Evolutionary conservation across 2,329 filamentous ascomycete genomes (phyloP).

Genomic region (Pyricularia sp.): DNA sequence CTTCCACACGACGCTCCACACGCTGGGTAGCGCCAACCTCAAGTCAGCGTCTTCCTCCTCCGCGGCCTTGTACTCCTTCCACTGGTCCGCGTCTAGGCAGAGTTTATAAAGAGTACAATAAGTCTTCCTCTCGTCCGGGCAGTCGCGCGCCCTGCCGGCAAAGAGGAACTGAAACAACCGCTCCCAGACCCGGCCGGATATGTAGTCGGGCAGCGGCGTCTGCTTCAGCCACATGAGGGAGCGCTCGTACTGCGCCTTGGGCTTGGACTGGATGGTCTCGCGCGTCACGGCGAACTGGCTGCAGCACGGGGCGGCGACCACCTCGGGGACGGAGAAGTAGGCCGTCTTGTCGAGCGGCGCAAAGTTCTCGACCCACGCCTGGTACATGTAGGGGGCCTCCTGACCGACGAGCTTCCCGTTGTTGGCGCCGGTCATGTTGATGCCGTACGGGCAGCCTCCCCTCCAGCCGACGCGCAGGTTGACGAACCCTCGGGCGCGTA

Average conservation of each 20-base stretch:
- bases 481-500: slow-evolving; percentile 39
- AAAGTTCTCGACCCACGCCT: slow-evolving; percentile 20
- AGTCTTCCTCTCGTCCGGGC: slow-evolving; percentile 27
- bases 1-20: slow-evolving; percentile 2
- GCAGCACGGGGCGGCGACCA: slow-evolving; percentile 23
- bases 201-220: slow-evolving; percentile 18
- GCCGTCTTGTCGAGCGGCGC: slow-evolving; percentile 8
- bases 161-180: slow-evolving; percentile 24
- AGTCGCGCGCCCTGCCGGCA: slow-evolving; percentile 26
- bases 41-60: slow-evolving; percentile 3
- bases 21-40: not conserved
- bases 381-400: slow-evolving; percentile 20
- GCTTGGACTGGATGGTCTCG: slow-evolving; percentile 19
- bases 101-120: slow-evolving; percentile 24
- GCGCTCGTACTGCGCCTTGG: slow-evolving; percentile 18
- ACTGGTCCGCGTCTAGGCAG: slow-evolving; percentile 17
- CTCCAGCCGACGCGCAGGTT: slow-evolving; percentile 47
- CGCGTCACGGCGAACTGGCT: slow-evolving; percentile 24
- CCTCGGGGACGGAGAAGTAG: slow-evolving; percentile 21
- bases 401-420: slow-evolving; percentile 12
- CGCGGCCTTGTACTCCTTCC: not conserved
- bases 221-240: slow-evolving; percentile 20
- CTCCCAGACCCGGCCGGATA: slow-evolving; percentile 24
- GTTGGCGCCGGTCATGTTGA: slow-evolving; percentile 24
- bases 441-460: slow-evolving; percentile 45